These are phyloP conservation scores for Kurtzmaniella natalensis DNA, from an alignment of 1,139 yeast species.

Conservation along the genomic window DNA sequence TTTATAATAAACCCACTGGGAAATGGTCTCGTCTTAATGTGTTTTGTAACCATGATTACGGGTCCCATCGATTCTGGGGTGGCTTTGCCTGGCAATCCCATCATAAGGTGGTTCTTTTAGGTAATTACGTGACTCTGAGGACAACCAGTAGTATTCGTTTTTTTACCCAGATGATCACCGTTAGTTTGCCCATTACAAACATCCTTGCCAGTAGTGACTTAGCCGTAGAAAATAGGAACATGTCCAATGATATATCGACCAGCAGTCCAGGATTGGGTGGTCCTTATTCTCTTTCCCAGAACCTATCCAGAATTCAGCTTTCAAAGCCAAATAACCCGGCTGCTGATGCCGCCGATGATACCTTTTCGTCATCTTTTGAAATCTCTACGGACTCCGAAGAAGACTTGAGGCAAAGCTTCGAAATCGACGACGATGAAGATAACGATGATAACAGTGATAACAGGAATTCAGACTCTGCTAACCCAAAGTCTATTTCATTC, in stretches of 20 bases:
- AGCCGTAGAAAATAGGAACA: constrained; percentile 15
- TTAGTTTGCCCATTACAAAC: constrained; percentile 65
- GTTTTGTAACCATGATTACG: constrained; percentile 51
- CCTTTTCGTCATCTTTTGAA: constrained; percentile 2
- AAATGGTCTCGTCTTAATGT: constrained; percentile 63
- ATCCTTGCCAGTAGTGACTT: constrained; percentile 45
- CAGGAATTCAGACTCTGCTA: constrained; percentile 11
- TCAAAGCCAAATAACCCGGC: not conserved
- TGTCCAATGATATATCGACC: not conserved
- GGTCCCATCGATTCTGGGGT: constrained; percentile 60
- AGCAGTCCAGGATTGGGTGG: not conserved
- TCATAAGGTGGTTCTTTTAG: constrained; percentile 59
- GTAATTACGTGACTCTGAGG: constrained; percentile 44
- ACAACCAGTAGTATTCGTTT: constrained; percentile 53
- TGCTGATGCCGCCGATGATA: constrained; percentile 2
- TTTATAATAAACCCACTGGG: constrained; percentile 57
- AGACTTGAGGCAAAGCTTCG: too few relatives aligned
- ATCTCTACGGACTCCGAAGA: constrained; percentile 5
- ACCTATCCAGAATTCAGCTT: not conserved
- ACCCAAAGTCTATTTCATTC: constrained; percentile 37
- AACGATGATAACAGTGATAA: not conserved
- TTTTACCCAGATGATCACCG: constrained; percentile 53
- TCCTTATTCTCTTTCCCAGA: not conserved
- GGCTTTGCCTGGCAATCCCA: constrained; percentile 74
- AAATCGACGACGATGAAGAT: not conserved